A percentile compares a stretch with the other conserved stretches of the same genome.
Conservation (phyloP, 371 early-diverging fungal species). For the Mucor plumbeus region DNA sequence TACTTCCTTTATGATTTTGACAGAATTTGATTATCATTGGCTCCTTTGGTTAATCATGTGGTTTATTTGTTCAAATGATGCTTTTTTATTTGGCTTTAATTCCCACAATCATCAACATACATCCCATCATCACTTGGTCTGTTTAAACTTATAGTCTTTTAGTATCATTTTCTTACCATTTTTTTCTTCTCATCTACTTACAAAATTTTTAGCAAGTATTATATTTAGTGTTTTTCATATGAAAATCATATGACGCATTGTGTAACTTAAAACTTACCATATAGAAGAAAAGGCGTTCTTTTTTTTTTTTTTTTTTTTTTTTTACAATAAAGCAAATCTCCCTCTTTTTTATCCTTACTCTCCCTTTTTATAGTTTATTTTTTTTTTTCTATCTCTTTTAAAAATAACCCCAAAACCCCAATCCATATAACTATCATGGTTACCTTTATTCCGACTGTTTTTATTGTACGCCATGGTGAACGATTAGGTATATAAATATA, state of each 20-base stretch:
- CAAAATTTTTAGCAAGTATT: too few species aligned
- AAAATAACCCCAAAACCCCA: constrained; percentile 21
- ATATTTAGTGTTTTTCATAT: constrained; percentile 14
- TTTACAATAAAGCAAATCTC: not conserved
- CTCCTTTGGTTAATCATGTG: not conserved
- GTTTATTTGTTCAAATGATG: not conserved
- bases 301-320: constrained; percentile 10
- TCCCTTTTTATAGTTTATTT: constrained; percentile 14
- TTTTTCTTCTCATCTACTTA: not conserved
- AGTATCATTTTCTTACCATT: not conserved
- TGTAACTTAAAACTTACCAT: constrained; percentile 11
- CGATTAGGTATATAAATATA: constrained; percentile 27
- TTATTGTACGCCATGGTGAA: constrained; percentile 38
- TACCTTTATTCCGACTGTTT: constrained; percentile 21
- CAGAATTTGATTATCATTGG: not conserved
- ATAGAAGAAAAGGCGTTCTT: constrained; percentile 2
- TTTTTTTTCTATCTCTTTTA: not conserved
- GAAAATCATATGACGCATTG: constrained; percentile 23
- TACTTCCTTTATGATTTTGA: not conserved
- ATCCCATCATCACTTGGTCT: not conserved
- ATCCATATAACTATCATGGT: not conserved
- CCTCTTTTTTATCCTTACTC: constrained; percentile 8
- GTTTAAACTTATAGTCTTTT: not conserved
- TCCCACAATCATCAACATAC: not conserved
- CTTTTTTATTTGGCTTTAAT: not conserved